Base-by-base conservation (phyloP, 192 early-diverging fungal species). In the Dimargaris cristalligena region DNA sequence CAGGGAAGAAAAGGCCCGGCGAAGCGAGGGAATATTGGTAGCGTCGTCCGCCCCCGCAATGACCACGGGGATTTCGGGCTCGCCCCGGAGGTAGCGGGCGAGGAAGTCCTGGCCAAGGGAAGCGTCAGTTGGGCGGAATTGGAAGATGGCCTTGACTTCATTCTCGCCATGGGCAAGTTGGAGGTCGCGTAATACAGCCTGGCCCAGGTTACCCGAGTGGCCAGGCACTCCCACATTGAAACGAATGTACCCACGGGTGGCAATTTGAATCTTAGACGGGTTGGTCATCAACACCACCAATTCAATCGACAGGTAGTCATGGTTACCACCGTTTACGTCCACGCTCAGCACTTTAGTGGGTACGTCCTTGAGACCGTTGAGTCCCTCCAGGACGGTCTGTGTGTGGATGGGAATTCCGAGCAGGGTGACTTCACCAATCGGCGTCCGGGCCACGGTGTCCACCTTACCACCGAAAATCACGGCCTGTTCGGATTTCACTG, bases 321-420 rank as follows among this genome's bases (percentile, higher is more conserved):
- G 6, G 16, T 72, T 72, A 34, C 81, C 81, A 47, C 79, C 79
- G 25, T 64, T 71, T 46, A 82, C 73, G 56, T 72, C 72, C 60
- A 82, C 62, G 33, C 58, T 59, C 67, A 76, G 74, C 38, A 80
- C 73, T 8, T 71, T 59, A 6, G 78, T 72, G 38, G 73, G 74
- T 11, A 69, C 56, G 63, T 73, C 74, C 49, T 51, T 51, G 32
- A 83, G 65, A 33, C 77, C 74, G 47, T 78, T 73, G 25, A 83
- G 68, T 44, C 81, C 81, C 10, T 68, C 55, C 20, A 83, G 62
- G 48, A 48, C 22, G 31, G 76, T 70, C 23, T 68, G 61, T 14
- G 74, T 70, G 46, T 62, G 65, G 65, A 80, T 75, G 31, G 72
- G 63, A 22, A 83, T 74, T 18, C 74, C 75, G 41, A 64, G 52